Conservation (phyloP, 75 land plant genomes). For the Cryptomeria japonica region DNA sequence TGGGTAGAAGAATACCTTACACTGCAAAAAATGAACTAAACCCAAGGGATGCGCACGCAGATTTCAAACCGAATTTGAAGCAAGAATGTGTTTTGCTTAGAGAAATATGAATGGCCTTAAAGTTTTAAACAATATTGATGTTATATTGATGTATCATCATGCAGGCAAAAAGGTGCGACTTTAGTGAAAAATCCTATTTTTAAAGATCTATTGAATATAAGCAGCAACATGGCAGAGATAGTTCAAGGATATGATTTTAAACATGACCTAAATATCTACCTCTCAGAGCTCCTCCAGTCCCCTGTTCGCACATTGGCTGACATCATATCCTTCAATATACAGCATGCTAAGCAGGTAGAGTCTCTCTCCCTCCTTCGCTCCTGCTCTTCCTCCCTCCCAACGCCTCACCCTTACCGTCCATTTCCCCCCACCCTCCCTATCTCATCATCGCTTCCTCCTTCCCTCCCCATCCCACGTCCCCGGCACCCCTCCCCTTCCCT, state of each 20-base stretch:
- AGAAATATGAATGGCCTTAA: background rate
- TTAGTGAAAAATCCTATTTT: constrained; percentile 40
- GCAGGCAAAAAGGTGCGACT: constrained; percentile 45
- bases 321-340: constrained; percentile 60
- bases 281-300: constrained; percentile 37
- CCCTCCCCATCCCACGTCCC: no score
- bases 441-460: background rate
- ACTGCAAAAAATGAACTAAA: background rate
- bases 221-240: constrained; percentile 7
- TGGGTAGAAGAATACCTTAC: background rate
- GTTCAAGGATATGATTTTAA: constrained; percentile 50
- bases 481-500: no score
- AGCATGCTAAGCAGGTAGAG: constrained; percentile 31
- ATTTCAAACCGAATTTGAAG: background rate
- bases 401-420: no score
- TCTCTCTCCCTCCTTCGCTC: background rate
- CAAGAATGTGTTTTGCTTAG: background rate
- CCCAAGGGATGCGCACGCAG: background rate
- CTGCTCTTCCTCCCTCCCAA: no score
- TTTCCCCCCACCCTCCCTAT: no score
- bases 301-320: constrained; percentile 59
- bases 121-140: background rate
- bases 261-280: constrained; percentile 32
- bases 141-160: background rate
- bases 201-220: constrained; percentile 13